phyloP scores from a whole-genome alignment of 139 green algal species.

The Trebouxia sp. region DNA sequence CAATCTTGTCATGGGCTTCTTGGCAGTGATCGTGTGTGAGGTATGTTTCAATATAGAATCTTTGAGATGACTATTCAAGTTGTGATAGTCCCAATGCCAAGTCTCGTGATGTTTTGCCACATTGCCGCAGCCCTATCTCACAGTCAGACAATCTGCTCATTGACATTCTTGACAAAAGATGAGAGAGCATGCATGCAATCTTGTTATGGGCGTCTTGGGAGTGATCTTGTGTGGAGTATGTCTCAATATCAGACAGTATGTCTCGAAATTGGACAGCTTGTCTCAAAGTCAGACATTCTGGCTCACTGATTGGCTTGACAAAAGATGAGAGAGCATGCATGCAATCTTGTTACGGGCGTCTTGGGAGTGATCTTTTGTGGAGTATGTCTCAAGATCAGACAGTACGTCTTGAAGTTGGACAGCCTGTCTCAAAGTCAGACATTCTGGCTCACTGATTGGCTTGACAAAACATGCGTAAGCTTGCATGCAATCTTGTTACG shows the following conservation, averaged over 20 bases:
- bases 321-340: not conserved
- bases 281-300: constrained; percentile 18
- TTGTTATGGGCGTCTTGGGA: not conserved
- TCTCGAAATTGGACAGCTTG: constrained; percentile 19
- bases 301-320: constrained; percentile 1
- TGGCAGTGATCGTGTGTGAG: too few species aligned
- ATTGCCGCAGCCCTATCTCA: not conserved
- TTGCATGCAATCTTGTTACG: constrained; percentile 12
- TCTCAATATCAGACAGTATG: constrained; percentile 5
- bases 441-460: not conserved
- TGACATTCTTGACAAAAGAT: constrained; percentile 17
- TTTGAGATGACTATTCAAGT: not conserved
- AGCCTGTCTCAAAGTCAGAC: constrained; percentile 9
- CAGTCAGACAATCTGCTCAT: constrained; percentile 6
- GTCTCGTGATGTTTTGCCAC: constrained; percentile 10
- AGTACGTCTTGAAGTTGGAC: constrained; percentile 12
- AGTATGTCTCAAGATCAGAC: constrained; percentile 10
- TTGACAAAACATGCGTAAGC: not conserved
- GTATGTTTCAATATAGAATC: too few species aligned
- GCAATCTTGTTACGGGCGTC: constrained; percentile 18
- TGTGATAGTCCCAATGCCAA: constrained; percentile 1
- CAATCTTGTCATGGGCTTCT: too few species aligned
- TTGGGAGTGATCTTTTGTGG: constrained; percentile 3
- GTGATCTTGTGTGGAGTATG: not conserved
- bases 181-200: constrained; percentile 4